Percentiles rank a stretch among this genome's conserved stretches.
Conservation (phyloP, 2,329 filamentous ascomycete genomes). For the Trichophyton equinum region DNA sequence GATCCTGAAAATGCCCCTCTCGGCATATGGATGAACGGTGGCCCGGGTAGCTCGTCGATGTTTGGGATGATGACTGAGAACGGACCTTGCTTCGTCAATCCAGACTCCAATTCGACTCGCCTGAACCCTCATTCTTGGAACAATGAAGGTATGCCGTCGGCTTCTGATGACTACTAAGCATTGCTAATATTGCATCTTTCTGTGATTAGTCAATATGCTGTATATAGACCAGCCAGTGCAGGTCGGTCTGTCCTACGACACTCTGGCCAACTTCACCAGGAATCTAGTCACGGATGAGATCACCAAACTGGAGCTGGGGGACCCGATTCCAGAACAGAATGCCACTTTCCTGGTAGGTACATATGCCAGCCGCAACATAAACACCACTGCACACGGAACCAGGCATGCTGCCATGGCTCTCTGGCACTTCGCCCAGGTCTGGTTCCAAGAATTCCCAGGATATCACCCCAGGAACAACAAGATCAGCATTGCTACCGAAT, state of each 20-base stretch:
- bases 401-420: not conserved
- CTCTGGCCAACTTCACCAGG: slow-evolving; percentile 10
- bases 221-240: slow-evolving; percentile 56
- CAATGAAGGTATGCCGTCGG: slow-evolving; percentile 37
- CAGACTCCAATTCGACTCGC: slow-evolving; percentile 39
- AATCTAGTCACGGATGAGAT: slow-evolving; percentile 7
- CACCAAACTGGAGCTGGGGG: slow-evolving; percentile 9
- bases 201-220: slow-evolving; percentile 42
- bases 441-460: slow-evolving; percentile 3
- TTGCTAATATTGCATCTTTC: slow-evolving; percentile 25
- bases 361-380: not conserved
- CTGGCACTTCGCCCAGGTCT: slow-evolving; percentile 1
- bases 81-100: slow-evolving; percentile 42
- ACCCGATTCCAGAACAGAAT: not conserved
- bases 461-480: not conserved
- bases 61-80: slow-evolving; percentile 43
- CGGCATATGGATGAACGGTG: slow-evolving; percentile 51
- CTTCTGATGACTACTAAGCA: slow-evolving; percentile 33
- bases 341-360: not conserved
- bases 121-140: slow-evolving; percentile 52
- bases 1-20: slow-evolving; percentile 43
- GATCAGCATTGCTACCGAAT: slow-evolving; percentile 1
- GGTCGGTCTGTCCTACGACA: slow-evolving; percentile 30
- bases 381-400: not conserved
- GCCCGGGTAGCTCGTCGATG: slow-evolving; percentile 49